phyloP scores from a whole-genome alignment of 2,329 filamentous ascomycete genomes.

The Anisogramma anomala region DNA sequence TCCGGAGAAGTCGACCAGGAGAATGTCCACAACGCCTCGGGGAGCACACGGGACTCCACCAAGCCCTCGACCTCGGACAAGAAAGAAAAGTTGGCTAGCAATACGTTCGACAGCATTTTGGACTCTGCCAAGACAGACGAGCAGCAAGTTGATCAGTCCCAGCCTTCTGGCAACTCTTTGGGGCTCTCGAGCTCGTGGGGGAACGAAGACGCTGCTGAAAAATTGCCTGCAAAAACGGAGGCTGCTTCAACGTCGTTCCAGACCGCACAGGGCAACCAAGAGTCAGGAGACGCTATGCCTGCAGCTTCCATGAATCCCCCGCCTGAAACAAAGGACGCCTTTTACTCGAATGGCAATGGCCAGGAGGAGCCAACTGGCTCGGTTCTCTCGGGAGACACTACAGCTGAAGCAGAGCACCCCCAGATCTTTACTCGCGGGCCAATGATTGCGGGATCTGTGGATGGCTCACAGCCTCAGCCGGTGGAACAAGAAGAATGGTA shows the following conservation, averaged over 20 bases:
- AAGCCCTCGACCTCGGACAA: not conserved
- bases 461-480: too few species aligned
- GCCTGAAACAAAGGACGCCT: not conserved
- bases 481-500: too few species aligned
- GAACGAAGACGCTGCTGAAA: too few species aligned
- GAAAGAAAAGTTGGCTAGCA: not conserved
- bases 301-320: constrained; percentile 2
- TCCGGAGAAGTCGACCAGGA: not conserved
- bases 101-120: too few species aligned
- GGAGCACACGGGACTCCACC: not conserved
- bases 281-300: constrained; percentile 1
- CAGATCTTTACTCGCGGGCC: too few species aligned
- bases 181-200: too few species aligned
- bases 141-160: not conserved
- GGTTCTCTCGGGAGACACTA: not conserved
- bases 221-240: too few species aligned
- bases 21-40: not conserved
- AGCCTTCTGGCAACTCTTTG: too few species aligned
- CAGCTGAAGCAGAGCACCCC: too few species aligned
- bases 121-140: not conserved
- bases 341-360: constrained; percentile 5
- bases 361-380: constrained; percentile 1
- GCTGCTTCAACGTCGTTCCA: not conserved
- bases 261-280: not conserved
- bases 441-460: too few species aligned